Evolutionary conservation across 2,329 filamentous ascomycete genomes (phyloP), one percentile per base, ranked within the genome.

Genomic region (Fusarium sp.): DNA sequence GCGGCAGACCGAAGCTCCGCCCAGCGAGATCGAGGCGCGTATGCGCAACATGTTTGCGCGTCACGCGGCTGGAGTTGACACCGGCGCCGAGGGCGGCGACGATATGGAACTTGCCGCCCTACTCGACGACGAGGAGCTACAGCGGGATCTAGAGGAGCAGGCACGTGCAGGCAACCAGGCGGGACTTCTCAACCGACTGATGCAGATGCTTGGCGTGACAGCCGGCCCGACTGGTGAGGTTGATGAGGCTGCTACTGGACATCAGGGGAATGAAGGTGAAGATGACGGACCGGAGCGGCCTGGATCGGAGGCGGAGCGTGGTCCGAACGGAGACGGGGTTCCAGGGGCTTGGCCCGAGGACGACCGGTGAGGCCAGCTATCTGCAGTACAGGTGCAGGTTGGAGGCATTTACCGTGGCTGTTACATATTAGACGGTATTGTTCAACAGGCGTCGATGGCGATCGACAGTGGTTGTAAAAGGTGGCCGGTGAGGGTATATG

Each of bases 341-440:
- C 82, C 83, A 14, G 83, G 82, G 35, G 80, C 81, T 35, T 84
- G 82, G 82, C 82, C 82, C 18, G 78, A 77, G n/a, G 48, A 52
- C 25, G 80, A 80, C 30, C 60, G 62, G 59, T 67, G 70, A 74
- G 35, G 66, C 56, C 48, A 57, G 64, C 65, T 45, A 60, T n/a
- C 41, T 48, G 60, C 23, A 6, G 18, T 25, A 23, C 41, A 23
- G 18, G 67, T 63, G 23, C 41, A 20, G 25, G 48, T 52, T 52
- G 39, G 34, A 32, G 32, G 41, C 57, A 37, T 52, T 60, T 32
- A 14, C 32, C 41, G n/a, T 52, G 43, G 35, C 34, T 43, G 35
- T 56, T 52, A 41, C n/a, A 32, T 41, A 43, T 48, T 56, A 54
- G 32, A 45, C 50, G 35, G 37, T 6, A 16, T 25, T 52, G 32